Evolutionary conservation across 441 rosid species (phyloP), one percentile per base, ranked within the genome.

Genomic region (Capsella rubella): DNA sequence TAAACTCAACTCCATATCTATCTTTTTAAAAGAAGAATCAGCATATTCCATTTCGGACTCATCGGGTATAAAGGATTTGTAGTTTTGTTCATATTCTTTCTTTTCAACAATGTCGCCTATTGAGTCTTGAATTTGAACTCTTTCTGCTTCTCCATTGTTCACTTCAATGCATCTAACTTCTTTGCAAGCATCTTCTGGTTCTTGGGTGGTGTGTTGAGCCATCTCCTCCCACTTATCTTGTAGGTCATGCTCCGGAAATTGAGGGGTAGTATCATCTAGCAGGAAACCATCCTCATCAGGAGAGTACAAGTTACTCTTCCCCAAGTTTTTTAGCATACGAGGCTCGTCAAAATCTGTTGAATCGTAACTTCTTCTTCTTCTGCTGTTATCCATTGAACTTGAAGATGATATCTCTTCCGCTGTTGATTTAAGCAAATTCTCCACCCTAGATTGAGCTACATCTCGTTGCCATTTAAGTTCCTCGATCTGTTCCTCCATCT

Each of bases 401-500:
- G 54, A 9, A 32, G 80, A 79, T 50, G 72, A 53, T 70, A 63
- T 81, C 74, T 74, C 82, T 49, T 85, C 87, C 42, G 76, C 82
- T 66, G 65, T 69, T 79, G 85, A 78, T 47, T 76, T 81, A 13
- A 87, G 84, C 73, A 91, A 67, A 76, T 81, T 79, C 77, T 91
- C 87, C 50, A 87, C 61, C 67, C 80, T 88, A 65, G 90, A 84
- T 73, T 87, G 92, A 75, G 95, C 91, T 67, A 86, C 80, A 77
- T 95, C 95, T 57, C 92, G 83, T 47, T 76, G 79, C 90, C 92
- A 80, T 46, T 64, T 87, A 69, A 92, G 78, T 39, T 88, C 91
- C 39, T 81, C 69, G 11, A 89, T 88, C 81, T 90, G 95, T 63
- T 85, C 87, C 66, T 85, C 85, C 89, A 90, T 86, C 97, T 95